Evolutionary conservation across 2,329 filamentous ascomycete species (phyloP).

Genomic region (Aspergillus phoenicis): DNA sequence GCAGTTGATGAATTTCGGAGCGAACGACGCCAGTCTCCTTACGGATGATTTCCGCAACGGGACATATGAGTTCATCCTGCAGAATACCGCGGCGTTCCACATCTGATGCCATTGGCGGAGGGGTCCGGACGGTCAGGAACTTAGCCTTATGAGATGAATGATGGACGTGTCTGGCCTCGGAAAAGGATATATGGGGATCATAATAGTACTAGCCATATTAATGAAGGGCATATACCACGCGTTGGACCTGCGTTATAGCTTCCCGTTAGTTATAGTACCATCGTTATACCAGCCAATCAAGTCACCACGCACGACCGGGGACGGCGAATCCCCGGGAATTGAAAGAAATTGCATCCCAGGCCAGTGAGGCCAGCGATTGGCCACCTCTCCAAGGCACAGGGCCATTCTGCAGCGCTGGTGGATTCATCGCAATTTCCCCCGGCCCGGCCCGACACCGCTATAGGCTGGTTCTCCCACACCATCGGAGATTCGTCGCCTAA

Average conservation of each 20-base stretch:
- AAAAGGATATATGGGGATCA: background rate
- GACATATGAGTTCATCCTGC: constrained; percentile 45
- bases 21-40: constrained; percentile 41
- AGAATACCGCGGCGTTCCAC: constrained; percentile 27
- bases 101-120: constrained; percentile 20
- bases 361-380: background rate
- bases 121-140: background rate
- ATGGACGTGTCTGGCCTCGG: background rate
- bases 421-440: background rate
- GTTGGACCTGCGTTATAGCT: background rate
- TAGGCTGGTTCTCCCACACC: background rate
- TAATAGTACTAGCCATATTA: background rate
- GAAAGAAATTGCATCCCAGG: background rate
- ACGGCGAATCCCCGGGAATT: background rate
- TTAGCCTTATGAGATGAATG: background rate
- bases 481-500: background rate
- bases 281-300: background rate
- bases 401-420: background rate
- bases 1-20: constrained; percentile 55
- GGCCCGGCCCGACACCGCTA: background rate
- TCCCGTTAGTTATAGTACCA: background rate
- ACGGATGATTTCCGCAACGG: constrained; percentile 54
- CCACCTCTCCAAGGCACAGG: background rate
- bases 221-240: too few relatives aligned
- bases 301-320: background rate